Percentiles rank a stretch among this genome's conserved stretches.
phyloP scores from a whole-genome alignment of 805 yeast genomes.

The Candida hispaniensis region DNA sequence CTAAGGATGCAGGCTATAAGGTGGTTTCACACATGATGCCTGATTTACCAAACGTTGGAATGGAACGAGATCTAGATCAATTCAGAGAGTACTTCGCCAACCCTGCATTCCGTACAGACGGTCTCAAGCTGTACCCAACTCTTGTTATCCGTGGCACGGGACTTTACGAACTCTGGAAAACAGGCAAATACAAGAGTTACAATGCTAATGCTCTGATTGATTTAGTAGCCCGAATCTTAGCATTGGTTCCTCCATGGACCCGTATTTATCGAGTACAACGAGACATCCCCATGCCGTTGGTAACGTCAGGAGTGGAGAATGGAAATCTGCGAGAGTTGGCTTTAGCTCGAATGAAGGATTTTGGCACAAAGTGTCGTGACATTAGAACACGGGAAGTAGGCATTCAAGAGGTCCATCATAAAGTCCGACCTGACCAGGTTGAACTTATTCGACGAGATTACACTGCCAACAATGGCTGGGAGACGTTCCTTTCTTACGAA shows the following conservation, averaged over 20 bases:
- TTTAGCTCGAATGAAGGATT: constrained; percentile 93
- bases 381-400: constrained; percentile 98
- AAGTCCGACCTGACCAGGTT: constrained; percentile 93
- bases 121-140: constrained; percentile 90
- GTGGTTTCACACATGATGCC: constrained; percentile 99
- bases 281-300: constrained; percentile 98
- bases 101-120: constrained; percentile 95
- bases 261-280: constrained; percentile 96
- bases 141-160: constrained; percentile 97
- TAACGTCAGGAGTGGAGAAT: constrained; percentile 94
- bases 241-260: constrained; percentile 98
- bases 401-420: constrained; percentile 95
- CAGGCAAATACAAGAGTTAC: constrained; percentile 87
- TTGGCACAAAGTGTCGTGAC: constrained; percentile 91
- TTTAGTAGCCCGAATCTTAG: constrained; percentile 88
- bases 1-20: constrained; percentile 98
- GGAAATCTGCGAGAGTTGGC: constrained; percentile 95
- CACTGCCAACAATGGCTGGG: constrained; percentile 98
- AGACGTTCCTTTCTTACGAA: constrained; percentile 89
- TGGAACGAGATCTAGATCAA: constrained; percentile 96
- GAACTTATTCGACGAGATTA: constrained; percentile 92
- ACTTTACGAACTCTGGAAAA: constrained; percentile 92
- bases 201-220: constrained; percentile 91
- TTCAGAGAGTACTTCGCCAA: constrained; percentile 93
- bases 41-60: constrained; percentile 94